These are phyloP conservation scores for Fistulina hepatica DNA, from an alignment of 1,284 basidiomycete genomes.

Conservation along the genomic window DNA sequence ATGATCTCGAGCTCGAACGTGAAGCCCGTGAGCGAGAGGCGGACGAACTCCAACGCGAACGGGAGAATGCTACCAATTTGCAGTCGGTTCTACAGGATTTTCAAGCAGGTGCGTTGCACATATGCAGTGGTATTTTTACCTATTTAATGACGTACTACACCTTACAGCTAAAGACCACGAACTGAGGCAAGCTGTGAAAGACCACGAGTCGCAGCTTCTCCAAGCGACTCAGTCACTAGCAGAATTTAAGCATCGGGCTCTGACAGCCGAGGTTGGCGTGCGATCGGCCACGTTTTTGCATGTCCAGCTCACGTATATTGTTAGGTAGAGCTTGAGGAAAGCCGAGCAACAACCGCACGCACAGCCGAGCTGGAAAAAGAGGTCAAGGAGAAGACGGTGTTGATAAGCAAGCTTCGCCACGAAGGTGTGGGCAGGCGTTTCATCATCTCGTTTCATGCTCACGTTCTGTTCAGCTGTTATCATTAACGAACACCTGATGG, in stretches of 20 bases:
- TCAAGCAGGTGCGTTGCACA: slow-evolving; percentile 61
- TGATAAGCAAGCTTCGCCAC: slow-evolving; percentile 89
- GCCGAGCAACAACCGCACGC: slow-evolving; percentile 52
- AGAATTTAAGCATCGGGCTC: slow-evolving; percentile 78
- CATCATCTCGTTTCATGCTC: slow-evolving; percentile 4
- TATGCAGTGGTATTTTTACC: slow-evolving; percentile 3
- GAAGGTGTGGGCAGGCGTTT: slow-evolving; percentile 51
- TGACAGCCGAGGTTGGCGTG: slow-evolving; percentile 66
- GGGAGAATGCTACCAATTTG: slow-evolving; percentile 71
- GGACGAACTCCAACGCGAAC: slow-evolving; percentile 57
- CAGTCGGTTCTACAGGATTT: slow-evolving; percentile 94
- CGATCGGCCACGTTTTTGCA: slow-evolving; percentile 10
- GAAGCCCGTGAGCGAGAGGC: slow-evolving; percentile 42
- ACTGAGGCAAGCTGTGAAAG: slow-evolving; percentile 66
- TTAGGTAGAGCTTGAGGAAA: slow-evolving; percentile 65
- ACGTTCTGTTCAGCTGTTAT: slow-evolving; percentile 61
- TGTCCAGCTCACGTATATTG: neutral
- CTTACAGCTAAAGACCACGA: slow-evolving; percentile 63
- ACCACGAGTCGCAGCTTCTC: slow-evolving; percentile 67
- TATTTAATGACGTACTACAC: slow-evolving; percentile 12
- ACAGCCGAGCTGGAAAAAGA: slow-evolving; percentile 75
- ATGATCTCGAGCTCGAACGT: slow-evolving; percentile 58
- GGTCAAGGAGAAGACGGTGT: slow-evolving; percentile 86
- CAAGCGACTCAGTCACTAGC: slow-evolving; percentile 65
- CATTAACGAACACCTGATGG: slow-evolving; percentile 95